Evolutionary conservation across 805 yeast genomes (phyloP).

Genomic region (Candida loeiensis): DNA sequence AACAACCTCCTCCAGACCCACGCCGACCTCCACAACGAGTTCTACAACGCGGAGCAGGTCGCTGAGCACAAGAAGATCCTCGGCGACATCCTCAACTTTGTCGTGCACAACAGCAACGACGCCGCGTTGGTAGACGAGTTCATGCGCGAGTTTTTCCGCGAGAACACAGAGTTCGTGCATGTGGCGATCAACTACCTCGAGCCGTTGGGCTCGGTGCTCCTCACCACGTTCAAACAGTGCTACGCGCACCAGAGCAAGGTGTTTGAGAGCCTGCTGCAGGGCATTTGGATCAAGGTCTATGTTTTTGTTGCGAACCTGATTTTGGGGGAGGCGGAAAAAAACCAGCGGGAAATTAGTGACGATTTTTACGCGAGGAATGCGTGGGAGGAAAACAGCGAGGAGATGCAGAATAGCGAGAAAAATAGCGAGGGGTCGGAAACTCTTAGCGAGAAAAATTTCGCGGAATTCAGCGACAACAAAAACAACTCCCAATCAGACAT

Average conservation of each 20-base stretch:
- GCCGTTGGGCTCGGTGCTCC: slow-evolving; percentile 39
- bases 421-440: no score
- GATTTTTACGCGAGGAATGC: no score
- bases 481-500: neutral
- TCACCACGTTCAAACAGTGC: slow-evolving; percentile 33
- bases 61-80: slow-evolving; percentile 32
- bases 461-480: no score
- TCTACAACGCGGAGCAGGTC: slow-evolving; percentile 24
- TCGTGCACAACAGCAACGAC: slow-evolving; percentile 30
- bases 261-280: slow-evolving; percentile 31
- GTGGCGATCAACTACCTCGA: slow-evolving; percentile 33
- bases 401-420: no score
- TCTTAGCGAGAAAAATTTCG: no score
- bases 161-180: slow-evolving; percentile 25
- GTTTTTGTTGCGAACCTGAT: slow-evolving; percentile 38
- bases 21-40: slow-evolving; percentile 21
- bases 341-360: no score
- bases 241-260: slow-evolving; percentile 4
- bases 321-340: slow-evolving; percentile 14
- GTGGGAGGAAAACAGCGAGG: no score
- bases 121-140: slow-evolving; percentile 28
- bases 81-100: slow-evolving; percentile 33
- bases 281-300: slow-evolving; percentile 38
- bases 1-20: slow-evolving; percentile 32
- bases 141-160: slow-evolving; percentile 29